Evolutionary conservation across 352 stramenopile species (phyloP).

Genomic region (Blastocystis sp.): DNA sequence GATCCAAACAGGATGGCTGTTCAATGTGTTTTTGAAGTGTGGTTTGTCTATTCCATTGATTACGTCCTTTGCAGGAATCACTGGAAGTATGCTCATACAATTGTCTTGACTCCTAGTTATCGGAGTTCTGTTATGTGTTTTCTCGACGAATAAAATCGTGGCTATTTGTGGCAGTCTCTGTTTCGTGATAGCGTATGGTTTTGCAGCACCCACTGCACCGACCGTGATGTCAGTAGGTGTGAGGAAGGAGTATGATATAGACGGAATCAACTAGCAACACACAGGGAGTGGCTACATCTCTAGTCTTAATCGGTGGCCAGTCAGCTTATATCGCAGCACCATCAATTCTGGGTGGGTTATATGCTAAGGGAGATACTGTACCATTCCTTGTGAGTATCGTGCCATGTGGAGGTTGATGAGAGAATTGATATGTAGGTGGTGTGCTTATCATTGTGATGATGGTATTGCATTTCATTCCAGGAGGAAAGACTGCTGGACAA

Average conservation of each 20-base stretch:
- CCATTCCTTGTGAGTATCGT: slow-evolving; percentile 37
- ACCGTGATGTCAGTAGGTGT: slow-evolving; percentile 29
- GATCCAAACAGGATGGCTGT: slow-evolving; percentile 46
- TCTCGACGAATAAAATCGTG: background rate
- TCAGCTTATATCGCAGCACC: slow-evolving; percentile 38
- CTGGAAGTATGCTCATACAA: background rate
- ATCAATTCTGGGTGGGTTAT: background rate
- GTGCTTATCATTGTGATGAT: slow-evolving; percentile 26
- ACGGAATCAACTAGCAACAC: background rate
- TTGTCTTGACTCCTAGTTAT: background rate
- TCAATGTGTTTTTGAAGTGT: slow-evolving; percentile 4
- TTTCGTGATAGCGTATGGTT: slow-evolving; percentile 45
- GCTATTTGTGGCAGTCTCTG: slow-evolving; percentile 10
- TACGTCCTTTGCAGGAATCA: background rate
- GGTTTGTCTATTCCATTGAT: slow-evolving; percentile 44
- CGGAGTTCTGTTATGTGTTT: slow-evolving; percentile 23
- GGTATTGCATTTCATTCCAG: slow-evolving; percentile 43
- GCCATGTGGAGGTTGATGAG: background rate
- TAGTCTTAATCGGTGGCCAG: slow-evolving; percentile 41
- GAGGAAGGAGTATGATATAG: background rate
- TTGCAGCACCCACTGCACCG: slow-evolving; percentile 24
- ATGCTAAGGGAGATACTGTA: background rate
- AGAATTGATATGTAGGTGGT: background rate
- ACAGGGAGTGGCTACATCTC: slow-evolving; percentile 8
- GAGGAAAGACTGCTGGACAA: slow-evolving; percentile 35